Base-by-base conservation (phyloP, 306 rosid genomes). In the Vigna reflexopilosa region DNA sequence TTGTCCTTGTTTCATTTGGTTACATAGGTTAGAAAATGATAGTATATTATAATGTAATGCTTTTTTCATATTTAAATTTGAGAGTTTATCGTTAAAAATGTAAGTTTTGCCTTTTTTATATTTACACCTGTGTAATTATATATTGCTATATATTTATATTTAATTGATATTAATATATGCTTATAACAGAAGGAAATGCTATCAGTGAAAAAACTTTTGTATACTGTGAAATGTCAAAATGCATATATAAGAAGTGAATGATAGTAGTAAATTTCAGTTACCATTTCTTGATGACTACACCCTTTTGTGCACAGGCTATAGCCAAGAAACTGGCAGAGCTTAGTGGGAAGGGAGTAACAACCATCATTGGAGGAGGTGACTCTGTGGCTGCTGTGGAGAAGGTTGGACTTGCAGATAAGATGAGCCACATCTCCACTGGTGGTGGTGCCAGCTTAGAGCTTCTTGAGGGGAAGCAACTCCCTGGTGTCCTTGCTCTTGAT, bases 361-460 rank as follows among this genome's bases (percentile, higher is more conserved):
- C 98, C 40, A 94, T 94, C 64, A 90, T 94, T 26, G 98, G 98
- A 84, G 98, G 98, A 67, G 98, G 98, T 3, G 98, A 94, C 78
- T 94, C 98, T 0, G 98, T 94, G 5, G 98, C 98, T 7, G 98
- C 98, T 0, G 98, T 94, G 40, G 98, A 94, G 87, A 92, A 94
- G 90, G 97, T 2, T 68, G 97, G 97, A 49, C 93, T 94, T 50
- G 97, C 97, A 8, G 95, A 92, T 11, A 89, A 92, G 93, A 94
- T 94, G 98, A 90, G 96, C 86, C 98, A 94, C 89, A 94, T 94
- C 83, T 92, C 97, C 1, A 94, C 98, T 0, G 98, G 98, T 32
- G 98, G 98, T 2, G 98, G 98, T 79, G 98, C 98, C 79, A 94
- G 98, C 90, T 88, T 94, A 57, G 98, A 92, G 97, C 97, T 94